A percentile compares a stretch with the other conserved stretches of the same genome.
These are phyloP conservation scores for Pseudoscleropodium purum DNA, from an alignment of 225 moss, liverwort and hornwort genomes.

Conservation along the genomic window DNA sequence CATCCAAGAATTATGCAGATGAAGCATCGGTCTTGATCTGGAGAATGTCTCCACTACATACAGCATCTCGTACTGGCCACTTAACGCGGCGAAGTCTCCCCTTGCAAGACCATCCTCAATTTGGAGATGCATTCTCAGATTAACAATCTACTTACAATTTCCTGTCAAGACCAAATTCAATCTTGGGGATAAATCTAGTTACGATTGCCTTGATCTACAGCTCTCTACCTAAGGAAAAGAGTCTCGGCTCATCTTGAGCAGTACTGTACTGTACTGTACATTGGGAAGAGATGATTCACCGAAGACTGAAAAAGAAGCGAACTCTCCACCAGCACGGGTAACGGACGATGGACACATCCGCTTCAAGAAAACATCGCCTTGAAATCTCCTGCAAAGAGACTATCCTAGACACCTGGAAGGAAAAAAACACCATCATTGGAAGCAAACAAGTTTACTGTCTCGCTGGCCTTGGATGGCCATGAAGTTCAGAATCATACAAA, in stretches of 20 bases:
- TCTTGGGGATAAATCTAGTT: not conserved
- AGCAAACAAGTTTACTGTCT: not conserved
- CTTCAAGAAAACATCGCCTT: not conserved
- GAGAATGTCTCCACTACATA: not conserved
- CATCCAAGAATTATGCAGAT: not conserved
- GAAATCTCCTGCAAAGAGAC: not conserved
- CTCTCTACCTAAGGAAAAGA: not conserved
- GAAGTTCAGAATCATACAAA: slow-evolving; percentile 6
- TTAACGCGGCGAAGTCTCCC: not conserved
- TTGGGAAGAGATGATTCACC: not conserved
- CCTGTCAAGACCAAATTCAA: not conserved
- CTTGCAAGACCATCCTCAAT: not conserved
- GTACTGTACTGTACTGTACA: not conserved
- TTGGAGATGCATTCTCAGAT: not conserved
- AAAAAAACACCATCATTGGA: not conserved
- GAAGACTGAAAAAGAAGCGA: not conserved
- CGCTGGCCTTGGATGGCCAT: not conserved
- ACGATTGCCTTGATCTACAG: not conserved
- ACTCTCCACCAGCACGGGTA: not conserved
- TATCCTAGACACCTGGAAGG: not conserved
- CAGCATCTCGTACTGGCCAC: not conserved
- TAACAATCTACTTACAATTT: not conserved
- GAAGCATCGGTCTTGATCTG: not conserved
- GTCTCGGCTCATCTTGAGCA: not conserved
- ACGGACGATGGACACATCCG: not conserved